Evolutionary conservation across 2,329 filamentous ascomycete genomes (phyloP), one percentile per base, ranked within the genome.

Genomic region (Hirsutella rhossiliensis): DNA sequence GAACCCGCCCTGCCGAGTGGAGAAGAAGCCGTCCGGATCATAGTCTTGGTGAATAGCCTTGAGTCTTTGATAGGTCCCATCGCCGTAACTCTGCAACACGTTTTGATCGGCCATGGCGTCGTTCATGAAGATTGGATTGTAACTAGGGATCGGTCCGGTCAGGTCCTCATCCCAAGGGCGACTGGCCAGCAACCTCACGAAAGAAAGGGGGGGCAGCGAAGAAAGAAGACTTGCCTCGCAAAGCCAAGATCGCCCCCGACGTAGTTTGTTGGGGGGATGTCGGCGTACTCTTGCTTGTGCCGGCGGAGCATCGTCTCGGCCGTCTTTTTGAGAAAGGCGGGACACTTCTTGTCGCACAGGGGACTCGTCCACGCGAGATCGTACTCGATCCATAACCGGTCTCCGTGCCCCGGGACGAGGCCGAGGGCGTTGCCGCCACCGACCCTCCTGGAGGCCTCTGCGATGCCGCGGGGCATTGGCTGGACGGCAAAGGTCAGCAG

Each of bases 351-450:
- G 41, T 59, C 56, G 18, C 50, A 54, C 11, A 47, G 13, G 1
- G 43, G 41, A 18, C 44, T 50, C 3, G 52, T 31, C 56, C 57
- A 59, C 8, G 54, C 49, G 12, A 54, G 37, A 9, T 55, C 56
- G 52, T 60, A 63, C 29, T 55, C 52, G 43, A 58, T 52, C 65
- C 55, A 60, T 13, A 59, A 47, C 8, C 52, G 50, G 40, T 59
- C 56, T 13, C 57, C 56, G 11, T 50, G 38, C 3, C 48, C 44
- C 2, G 56, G 50, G 15, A 46, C 45, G 8, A 60, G 41, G 17
- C 50, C 49, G n/a, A 60, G 54, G 9, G 54, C 48, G 41, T 61
- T 57, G 19, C 48, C 47, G 11, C 51, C 48, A 13, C 48, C 46
- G 15, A 20, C 23, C 13, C 43, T 29, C 20, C n/a, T 28, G 2